Conservation (phyloP, 75 land plant genomes). For the Selaginella moellendorffii region DNA sequence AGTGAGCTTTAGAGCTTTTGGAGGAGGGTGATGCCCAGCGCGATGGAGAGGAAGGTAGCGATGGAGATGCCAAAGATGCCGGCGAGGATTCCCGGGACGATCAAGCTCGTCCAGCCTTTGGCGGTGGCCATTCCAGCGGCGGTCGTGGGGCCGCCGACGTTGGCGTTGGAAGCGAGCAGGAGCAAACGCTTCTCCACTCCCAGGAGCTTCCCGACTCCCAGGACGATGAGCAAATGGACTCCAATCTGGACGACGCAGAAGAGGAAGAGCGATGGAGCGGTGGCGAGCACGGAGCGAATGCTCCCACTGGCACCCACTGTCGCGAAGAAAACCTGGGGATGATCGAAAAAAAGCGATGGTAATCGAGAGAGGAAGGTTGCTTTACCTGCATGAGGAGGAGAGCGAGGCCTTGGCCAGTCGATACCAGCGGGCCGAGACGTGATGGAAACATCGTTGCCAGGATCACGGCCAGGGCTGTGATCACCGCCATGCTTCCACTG, state of each 20-base stretch:
- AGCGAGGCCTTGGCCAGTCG: slow-evolving; percentile 77
- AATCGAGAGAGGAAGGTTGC: too few species aligned
- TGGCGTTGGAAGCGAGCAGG: slow-evolving; percentile 83
- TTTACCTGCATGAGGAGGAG: slow-evolving; percentile 85
- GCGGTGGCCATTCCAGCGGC: slow-evolving; percentile 97
- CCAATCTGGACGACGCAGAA: slow-evolving; percentile 64
- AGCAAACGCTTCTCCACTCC: slow-evolving; percentile 53
- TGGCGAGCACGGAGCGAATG: slow-evolving; percentile 49
- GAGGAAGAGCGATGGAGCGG: slow-evolving; percentile 74
- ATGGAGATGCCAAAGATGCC: slow-evolving; percentile 90
- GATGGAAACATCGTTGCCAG: slow-evolving; percentile 68
- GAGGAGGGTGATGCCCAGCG: slow-evolving; percentile 46
- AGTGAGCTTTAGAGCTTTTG: neutral
- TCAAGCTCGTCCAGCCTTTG: slow-evolving; percentile 74
- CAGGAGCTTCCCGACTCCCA: slow-evolving; percentile 58
- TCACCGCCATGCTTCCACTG: slow-evolving; percentile 73
- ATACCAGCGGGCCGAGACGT: slow-evolving; percentile 48
- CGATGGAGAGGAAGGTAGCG: slow-evolving; percentile 82
- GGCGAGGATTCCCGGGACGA: slow-evolving; percentile 76
- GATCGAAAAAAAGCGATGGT: too few species aligned
- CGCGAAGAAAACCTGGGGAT: slow-evolving; percentile 86
- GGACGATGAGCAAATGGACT: slow-evolving; percentile 56
- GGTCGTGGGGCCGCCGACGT: slow-evolving; percentile 97
- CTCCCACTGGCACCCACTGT: slow-evolving; percentile 88
- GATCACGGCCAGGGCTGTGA: slow-evolving; percentile 67